Evolutionary conservation across 164 flowering plant genomes (phyloP), one percentile per base, ranked within the genome.

Genomic region (Magnolia officinalis): DNA sequence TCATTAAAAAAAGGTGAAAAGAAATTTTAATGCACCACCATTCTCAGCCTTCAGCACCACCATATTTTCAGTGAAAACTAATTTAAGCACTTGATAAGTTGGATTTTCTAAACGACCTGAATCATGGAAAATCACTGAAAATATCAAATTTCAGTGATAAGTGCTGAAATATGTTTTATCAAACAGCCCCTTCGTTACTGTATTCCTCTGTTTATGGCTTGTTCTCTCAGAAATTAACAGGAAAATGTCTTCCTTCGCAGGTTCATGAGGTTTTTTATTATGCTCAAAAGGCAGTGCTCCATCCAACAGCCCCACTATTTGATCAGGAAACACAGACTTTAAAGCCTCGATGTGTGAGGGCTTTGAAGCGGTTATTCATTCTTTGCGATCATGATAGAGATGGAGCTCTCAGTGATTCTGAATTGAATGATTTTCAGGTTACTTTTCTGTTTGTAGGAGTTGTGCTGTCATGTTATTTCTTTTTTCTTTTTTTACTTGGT

Each of bases 191-290:
- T 37, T 37, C 4, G 45, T 37, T 37, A 37, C 6, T 37, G 6
- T 37, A 37, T 37, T 37, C 45, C 45, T 37, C 45, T 37, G 45
- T 37, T 37, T 37, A 37, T 55, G 61, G 18, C 61, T 55, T 55
- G 61, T 55, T 18, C 61, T 29, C 20, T 68, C 31, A 18, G 50
- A 68, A 68, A 68, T 29, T 29, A 14, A 16, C 13, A 55, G 13
- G 61, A 55, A 11, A 68, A 68, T 29, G 21, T 59, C n/a, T 78
- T 71, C 74, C 21, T 59, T 63, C 81, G 76, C 84, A 96, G 99
- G 85, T 93, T 23, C 93, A 92, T 50, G 99, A 96, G 83, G 99
- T 96, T 72, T 96, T 96, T 83, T 96, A 90, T 81, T 96, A 96
- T 85, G 98, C 98, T 52, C 99, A 96, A 80, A 96, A 94, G 78